phyloP scores from a whole-genome alignment of 768 basidiomycete species.

The Boletus eberwhitei region DNA sequence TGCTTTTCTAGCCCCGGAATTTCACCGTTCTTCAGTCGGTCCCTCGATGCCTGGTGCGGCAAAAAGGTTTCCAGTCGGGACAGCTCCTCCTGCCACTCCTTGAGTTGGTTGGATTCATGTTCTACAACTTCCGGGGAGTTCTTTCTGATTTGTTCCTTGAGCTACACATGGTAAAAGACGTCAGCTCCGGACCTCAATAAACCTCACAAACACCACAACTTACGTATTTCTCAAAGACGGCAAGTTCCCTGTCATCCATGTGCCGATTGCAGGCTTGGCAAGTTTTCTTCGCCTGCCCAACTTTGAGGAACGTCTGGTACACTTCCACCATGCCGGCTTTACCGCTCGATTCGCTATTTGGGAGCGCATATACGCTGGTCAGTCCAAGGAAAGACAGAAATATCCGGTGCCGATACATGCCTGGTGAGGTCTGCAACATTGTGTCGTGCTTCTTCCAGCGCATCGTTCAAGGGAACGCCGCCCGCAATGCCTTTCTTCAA shows the following conservation, averaged over 20 bases:
- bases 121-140: constrained; percentile 45
- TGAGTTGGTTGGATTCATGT: constrained; percentile 35
- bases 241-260: constrained; percentile 51
- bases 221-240: constrained; percentile 71
- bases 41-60: constrained; percentile 51
- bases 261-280: constrained; percentile 78
- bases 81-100: constrained; percentile 60
- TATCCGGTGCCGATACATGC: constrained; percentile 1
- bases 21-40: constrained; percentile 57
- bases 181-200: not conserved
- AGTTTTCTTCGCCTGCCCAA: constrained; percentile 58
- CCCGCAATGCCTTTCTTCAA: constrained; percentile 40
- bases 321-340: constrained; percentile 40
- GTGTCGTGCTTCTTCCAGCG: constrained; percentile 39
- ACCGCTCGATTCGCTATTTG: constrained; percentile 15
- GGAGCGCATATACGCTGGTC: not conserved
- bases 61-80: constrained; percentile 54
- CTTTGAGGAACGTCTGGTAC: constrained; percentile 53
- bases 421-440: constrained; percentile 16
- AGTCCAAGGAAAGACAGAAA: not conserved
- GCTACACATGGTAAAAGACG: constrained; percentile 36
- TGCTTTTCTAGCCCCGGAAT: constrained; percentile 63
- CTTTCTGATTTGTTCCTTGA: constrained; percentile 60
- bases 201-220: constrained; percentile 15
- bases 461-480: constrained; percentile 42